Evolutionary conservation across 1,284 basidiomycete genomes (phyloP).

Genomic region (Cutaneotrichosporon sp.): DNA sequence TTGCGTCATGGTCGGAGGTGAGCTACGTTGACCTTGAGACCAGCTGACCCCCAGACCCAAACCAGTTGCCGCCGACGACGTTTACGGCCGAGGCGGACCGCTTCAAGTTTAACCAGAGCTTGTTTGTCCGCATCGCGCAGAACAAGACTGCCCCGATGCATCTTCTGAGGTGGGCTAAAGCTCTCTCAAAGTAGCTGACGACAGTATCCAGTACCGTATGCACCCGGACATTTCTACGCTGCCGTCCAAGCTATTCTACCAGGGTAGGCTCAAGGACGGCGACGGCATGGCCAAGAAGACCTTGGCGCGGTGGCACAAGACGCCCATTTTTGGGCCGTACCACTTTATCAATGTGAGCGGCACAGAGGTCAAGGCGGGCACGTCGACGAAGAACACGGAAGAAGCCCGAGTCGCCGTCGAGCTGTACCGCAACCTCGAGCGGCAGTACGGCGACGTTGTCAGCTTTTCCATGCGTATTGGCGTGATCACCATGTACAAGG

Average conservation of each 20-base stretch:
- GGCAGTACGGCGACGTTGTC: constrained; percentile 57
- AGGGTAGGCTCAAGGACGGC: constrained; percentile 74
- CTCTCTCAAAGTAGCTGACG: not conserved
- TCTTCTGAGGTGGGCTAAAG: constrained; percentile 69
- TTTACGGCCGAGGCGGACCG: constrained; percentile 79
- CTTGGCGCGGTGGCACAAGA: constrained; percentile 75
- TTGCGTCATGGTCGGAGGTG: constrained; percentile 92
- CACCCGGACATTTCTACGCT: constrained; percentile 90
- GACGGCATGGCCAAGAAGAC: constrained; percentile 84
- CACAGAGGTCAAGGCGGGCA: constrained; percentile 50
- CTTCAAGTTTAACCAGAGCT: constrained; percentile 77
- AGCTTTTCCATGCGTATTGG: constrained; percentile 77
- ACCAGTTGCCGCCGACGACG: constrained; percentile 95
- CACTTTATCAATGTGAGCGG: constrained; percentile 75
- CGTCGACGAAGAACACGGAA: constrained; percentile 70
- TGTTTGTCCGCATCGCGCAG: constrained; percentile 89
- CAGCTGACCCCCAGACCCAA: constrained; percentile 63
- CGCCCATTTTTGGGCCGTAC: constrained; percentile 77
- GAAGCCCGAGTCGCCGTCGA: constrained; percentile 76
- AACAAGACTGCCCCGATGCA: constrained; percentile 74
- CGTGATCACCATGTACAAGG: constrained; percentile 91
- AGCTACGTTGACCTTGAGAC: constrained; percentile 19
- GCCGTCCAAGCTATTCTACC: constrained; percentile 87
- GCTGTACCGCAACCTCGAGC: constrained; percentile 68
- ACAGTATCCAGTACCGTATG: constrained; percentile 95